Evolutionary conservation across 208 protist genomes (phyloP).

Genomic region (Leishmania lainsoni): DNA sequence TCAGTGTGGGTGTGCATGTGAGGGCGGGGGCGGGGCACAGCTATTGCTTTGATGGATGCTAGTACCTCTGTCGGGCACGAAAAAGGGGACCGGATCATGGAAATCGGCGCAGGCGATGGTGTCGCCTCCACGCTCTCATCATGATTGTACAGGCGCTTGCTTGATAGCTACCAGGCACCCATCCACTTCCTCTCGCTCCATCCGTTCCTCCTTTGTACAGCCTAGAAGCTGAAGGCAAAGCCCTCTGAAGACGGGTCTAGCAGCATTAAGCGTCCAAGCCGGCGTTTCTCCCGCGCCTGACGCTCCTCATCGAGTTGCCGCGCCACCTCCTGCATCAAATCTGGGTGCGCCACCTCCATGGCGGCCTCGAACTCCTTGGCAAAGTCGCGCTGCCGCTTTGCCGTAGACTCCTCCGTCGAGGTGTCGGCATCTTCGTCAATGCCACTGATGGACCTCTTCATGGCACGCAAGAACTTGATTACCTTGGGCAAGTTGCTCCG

Average conservation of each 20-base stretch:
- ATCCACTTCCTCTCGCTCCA: background rate
- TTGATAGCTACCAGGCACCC: background rate
- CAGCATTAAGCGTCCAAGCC: slow-evolving; percentile 46
- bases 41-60: background rate
- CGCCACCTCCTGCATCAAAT: slow-evolving; percentile 63
- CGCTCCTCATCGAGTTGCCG: slow-evolving; percentile 50
- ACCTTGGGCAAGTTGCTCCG: slow-evolving; percentile 72
- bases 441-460: slow-evolving; percentile 85
- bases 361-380: slow-evolving; percentile 61
- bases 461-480: slow-evolving; percentile 81
- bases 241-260: slow-evolving; percentile 62
- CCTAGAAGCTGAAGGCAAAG: slow-evolving; percentile 79
- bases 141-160: background rate
- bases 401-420: slow-evolving; percentile 44
- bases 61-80: background rate
- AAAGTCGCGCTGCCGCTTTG: slow-evolving; percentile 54
- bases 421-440: slow-evolving; percentile 85
- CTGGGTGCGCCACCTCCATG: slow-evolving; percentile 61
- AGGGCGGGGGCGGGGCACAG: background rate
- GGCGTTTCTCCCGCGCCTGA: slow-evolving; percentile 49
- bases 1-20: background rate
- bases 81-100: background rate
- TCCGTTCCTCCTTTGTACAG: background rate
- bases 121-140: background rate
- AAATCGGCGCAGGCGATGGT: background rate